These are phyloP conservation scores for Gossypium herbaceum DNA, from an alignment of 345 rosid genomes.

Conservation along the genomic window DNA sequence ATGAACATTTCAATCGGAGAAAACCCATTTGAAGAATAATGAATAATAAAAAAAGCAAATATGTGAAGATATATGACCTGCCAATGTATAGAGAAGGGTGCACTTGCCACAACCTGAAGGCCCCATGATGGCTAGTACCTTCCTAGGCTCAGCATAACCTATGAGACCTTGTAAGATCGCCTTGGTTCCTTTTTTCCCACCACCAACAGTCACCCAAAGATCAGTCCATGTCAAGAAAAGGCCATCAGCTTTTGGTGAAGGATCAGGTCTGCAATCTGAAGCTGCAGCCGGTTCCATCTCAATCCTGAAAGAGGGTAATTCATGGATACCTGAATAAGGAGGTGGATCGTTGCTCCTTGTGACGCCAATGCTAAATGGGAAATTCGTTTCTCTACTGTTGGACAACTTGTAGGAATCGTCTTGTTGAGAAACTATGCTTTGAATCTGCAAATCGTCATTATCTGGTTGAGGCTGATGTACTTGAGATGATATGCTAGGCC, in stretches of 20 bases:
- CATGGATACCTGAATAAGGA: not conserved
- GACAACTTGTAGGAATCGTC: not conserved
- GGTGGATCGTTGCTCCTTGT: not conserved
- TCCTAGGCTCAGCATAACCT: conserved; percentile 39
- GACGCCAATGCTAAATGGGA: not conserved
- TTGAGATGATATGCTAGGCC: not conserved
- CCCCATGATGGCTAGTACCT: conserved; percentile 47
- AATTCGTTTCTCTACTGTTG: no score
- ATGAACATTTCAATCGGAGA: no score
- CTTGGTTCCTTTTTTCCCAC: conserved; percentile 19
- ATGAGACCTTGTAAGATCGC: conserved; percentile 30
- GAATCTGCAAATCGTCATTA: not conserved
- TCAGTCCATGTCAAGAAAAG: conserved; percentile 45
- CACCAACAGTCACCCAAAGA: conserved; percentile 29
- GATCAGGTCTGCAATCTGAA: no score
- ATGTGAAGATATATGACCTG: conserved; percentile 24
- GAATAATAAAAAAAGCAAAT: no score
- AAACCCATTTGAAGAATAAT: no score
- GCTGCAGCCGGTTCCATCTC: not conserved
- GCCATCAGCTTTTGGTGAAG: not conserved
- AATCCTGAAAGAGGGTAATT: not conserved
- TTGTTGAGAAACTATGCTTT: not conserved
- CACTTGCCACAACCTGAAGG: conserved; percentile 57
- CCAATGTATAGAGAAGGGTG: conserved; percentile 46
- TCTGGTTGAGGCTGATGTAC: not conserved